Percentiles rank a stretch among this genome's conserved stretches.
phyloP scores from a whole-genome alignment of 495 filamentous ascomycete species.

The Lindgomyces ingoldianus region DNA sequence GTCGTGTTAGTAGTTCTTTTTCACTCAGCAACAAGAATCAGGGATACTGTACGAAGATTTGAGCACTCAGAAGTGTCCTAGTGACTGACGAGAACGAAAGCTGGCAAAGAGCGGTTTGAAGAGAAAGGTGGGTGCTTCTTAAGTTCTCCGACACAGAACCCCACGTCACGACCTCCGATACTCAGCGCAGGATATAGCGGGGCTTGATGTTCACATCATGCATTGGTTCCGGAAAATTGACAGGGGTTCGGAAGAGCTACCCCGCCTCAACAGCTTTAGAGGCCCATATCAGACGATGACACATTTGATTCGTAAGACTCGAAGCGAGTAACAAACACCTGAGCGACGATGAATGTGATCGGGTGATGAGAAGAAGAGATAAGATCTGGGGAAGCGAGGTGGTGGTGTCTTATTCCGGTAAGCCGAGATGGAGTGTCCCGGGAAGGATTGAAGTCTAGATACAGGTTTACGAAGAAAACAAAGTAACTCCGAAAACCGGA shows the following conservation, averaged over 20 bases:
- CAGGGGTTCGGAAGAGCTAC: neutral
- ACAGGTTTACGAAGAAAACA: neutral
- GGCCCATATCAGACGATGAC: constrained; percentile 1
- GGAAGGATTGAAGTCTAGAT: too few species aligned
- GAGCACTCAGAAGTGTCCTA: neutral
- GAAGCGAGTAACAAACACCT: neutral
- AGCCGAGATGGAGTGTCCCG: constrained; percentile 3
- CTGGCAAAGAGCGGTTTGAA: neutral
- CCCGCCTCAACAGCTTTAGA: constrained; percentile 3
- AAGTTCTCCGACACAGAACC: neutral
- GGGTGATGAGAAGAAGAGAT: constrained; percentile 3
- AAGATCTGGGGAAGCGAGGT: neutral
- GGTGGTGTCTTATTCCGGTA: neutral
- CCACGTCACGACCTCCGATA: neutral
- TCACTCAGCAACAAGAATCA: neutral
- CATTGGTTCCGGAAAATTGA: neutral
- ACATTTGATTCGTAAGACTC: constrained; percentile 6
- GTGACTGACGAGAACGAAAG: neutral
- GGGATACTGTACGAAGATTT: constrained; percentile 7
- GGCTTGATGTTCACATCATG: neutral
- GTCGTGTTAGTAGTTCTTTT: constrained; percentile 14
- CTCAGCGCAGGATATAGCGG: neutral
- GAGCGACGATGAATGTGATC: neutral
- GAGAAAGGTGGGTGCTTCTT: neutral
- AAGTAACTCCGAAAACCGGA: neutral